Base-by-base conservation (phyloP, 2,329 filamentous ascomycete species). In the Catunica adiposa region DNA sequence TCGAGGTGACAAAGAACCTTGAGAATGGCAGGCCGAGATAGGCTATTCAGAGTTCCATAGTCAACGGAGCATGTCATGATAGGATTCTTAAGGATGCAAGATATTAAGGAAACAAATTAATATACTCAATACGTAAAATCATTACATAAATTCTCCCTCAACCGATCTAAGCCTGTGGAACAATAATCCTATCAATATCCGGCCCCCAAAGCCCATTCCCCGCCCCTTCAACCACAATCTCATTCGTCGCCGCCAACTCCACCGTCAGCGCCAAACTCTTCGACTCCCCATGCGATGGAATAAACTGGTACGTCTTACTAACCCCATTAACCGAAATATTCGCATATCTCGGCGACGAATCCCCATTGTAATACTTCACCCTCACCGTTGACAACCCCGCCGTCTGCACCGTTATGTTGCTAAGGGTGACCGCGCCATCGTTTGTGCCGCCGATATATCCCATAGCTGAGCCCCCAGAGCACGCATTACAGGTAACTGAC, bases 301-400 rank as follows among this genome's bases (percentile, higher is more conserved):
- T 59, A 58, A 83, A 83, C 0, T 79, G 77, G 2, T 80, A 60
- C 15, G 67, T 68, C 61, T 76, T 69, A 0, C 69, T 69, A n/a
- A 14, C 23, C 0, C 75, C 78, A 59, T 83, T 82, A 1, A 83
- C 77, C 1, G 66, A 67, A 1, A 82, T 73, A 40, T 70, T 70
- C 0, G 76, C 77, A 62, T 72, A 75, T 25, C 80, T 65, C 60
- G 78, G 71, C 0, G 63, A 63, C 0, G 61, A 70, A 59, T 83
- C 77, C 0, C 76, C 76, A 57, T 82, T 82, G 14, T 71, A 62
- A 62, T 78, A 76, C 60, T 75, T 72, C 54, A 83, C 70, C 1
- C 73, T 66, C 8, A 83, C 66, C 0, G 78, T 80, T 0, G 71
- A 75, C 11, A 68, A 63, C 0, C 71, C 73, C 0, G 70, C 66